Evolutionary conservation across 108 stramenopile species (phyloP).

Genomic region (Skeletonema costatum): DNA sequence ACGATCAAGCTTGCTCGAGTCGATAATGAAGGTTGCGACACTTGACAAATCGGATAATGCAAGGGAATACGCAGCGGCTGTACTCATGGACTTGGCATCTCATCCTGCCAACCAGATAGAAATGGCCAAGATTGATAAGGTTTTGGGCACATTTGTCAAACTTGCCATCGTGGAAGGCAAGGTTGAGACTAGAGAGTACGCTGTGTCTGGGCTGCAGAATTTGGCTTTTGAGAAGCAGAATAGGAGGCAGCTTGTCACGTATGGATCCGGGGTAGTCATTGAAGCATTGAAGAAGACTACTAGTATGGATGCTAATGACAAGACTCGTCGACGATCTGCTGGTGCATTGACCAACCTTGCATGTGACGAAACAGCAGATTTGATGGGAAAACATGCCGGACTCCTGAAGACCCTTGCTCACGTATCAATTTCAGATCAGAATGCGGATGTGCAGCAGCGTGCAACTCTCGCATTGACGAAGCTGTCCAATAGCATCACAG

Average conservation of each 20-base stretch:
- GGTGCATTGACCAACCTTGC: slow-evolving; percentile 86
- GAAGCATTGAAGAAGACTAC: slow-evolving; percentile 75
- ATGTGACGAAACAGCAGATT: slow-evolving; percentile 76
- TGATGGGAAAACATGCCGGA: slow-evolving; percentile 78
- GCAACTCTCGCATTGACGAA: slow-evolving; percentile 84
- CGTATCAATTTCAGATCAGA: slow-evolving; percentile 66
- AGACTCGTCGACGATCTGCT: slow-evolving; percentile 75
- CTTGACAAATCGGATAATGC: slow-evolving; percentile 65
- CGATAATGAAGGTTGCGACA: slow-evolving; percentile 64
- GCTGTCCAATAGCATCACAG: slow-evolving; percentile 66
- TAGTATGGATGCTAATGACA: slow-evolving; percentile 58
- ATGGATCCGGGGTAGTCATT: slow-evolving; percentile 74
- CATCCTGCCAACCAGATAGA: slow-evolving; percentile 67
- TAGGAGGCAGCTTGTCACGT: slow-evolving; percentile 60
- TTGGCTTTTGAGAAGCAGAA: slow-evolving; percentile 81
- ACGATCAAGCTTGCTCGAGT: slow-evolving; percentile 54
- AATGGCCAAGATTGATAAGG: slow-evolving; percentile 76
- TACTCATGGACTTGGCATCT: slow-evolving; percentile 83
- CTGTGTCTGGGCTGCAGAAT: slow-evolving; percentile 84
- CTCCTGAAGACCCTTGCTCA: slow-evolving; percentile 68
- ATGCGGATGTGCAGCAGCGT: slow-evolving; percentile 73
- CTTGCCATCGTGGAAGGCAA: slow-evolving; percentile 70
- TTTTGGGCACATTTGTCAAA: slow-evolving; percentile 80
- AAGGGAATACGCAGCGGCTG: slow-evolving; percentile 70
- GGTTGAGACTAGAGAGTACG: slow-evolving; percentile 71